Evolutionary conservation across 768 basidiomycete genomes (phyloP).

Genomic region (Russula ochroleuca): DNA sequence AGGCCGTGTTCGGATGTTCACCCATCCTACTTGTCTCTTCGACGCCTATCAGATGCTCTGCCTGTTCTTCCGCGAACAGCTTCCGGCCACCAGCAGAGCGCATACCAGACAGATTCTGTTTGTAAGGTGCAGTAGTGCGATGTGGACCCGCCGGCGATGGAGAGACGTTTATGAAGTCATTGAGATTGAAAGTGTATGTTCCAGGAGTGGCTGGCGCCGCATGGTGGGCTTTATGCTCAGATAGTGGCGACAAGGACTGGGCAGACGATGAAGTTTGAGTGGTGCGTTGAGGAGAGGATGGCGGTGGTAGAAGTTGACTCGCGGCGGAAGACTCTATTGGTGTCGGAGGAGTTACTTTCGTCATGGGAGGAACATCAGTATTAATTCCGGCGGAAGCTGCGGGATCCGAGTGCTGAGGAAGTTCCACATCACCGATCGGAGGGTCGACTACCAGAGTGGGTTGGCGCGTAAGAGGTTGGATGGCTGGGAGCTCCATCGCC

Average conservation of each 20-base stretch:
- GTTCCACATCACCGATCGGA: conserved; percentile 13
- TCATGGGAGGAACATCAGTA: conserved; percentile 10
- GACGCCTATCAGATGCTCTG: conserved; percentile 16
- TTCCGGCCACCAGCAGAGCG: conserved; percentile 26
- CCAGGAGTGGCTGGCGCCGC: conserved; percentile 27
- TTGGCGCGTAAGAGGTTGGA: conserved; percentile 15
- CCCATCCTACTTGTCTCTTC: conserved; percentile 20
- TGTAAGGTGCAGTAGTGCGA: conserved; percentile 19
- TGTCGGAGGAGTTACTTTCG: conserved; percentile 26
- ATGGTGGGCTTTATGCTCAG: conserved; percentile 20
- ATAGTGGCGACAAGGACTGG: conserved; percentile 16
- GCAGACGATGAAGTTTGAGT: neutral
- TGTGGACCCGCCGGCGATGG: conserved; percentile 27
- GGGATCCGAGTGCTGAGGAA: conserved; percentile 9
- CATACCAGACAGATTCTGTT: conserved; percentile 25
- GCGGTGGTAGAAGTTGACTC: conserved; percentile 18
- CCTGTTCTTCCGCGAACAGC: conserved; percentile 27
- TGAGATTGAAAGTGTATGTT: conserved; percentile 28
- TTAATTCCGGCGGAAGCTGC: neutral
- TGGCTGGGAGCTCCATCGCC: conserved; percentile 11
- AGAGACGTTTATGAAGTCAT: conserved; percentile 30
- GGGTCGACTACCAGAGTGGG: conserved; percentile 15
- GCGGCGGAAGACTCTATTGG: conserved; percentile 19
- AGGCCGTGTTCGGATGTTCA: conserved; percentile 21
- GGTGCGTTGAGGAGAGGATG: conserved; percentile 20